phyloP scores from a whole-genome alignment of 805 yeast species.

The Metschnikowia continentalis region DNA sequence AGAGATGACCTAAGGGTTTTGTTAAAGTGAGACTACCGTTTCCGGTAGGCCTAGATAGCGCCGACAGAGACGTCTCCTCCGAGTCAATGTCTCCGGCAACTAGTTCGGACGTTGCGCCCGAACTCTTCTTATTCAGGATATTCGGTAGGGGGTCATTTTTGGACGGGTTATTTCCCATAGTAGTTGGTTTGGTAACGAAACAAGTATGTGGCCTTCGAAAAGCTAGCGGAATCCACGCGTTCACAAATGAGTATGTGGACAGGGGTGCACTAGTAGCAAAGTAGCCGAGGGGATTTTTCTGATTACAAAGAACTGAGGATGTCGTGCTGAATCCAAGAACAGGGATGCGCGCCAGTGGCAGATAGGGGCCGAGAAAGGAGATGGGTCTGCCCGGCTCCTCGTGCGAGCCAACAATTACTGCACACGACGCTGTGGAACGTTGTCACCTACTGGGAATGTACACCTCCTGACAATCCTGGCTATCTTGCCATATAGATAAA shows the following conservation, averaged over 20 bases:
- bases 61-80: slow-evolving; percentile 36
- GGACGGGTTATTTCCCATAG: slow-evolving; percentile 68
- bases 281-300: neutral
- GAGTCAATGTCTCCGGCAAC: slow-evolving; percentile 37
- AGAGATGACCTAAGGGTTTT: slow-evolving; percentile 4
- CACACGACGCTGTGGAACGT: neutral
- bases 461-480: neutral
- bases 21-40: slow-evolving; percentile 16
- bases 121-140: slow-evolving; percentile 27
- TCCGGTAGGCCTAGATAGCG: slow-evolving; percentile 37
- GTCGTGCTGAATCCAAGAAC: slow-evolving; percentile 3
- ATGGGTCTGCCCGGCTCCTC: neutral
- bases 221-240: neutral
- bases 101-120: slow-evolving; percentile 22
- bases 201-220: neutral
- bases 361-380: neutral
- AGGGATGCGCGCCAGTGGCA: slow-evolving; percentile 4
- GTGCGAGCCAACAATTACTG: neutral
- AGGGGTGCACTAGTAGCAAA: neutral
- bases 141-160: slow-evolving; percentile 47
- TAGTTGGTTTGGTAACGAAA: slow-evolving; percentile 2
- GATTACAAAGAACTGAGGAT: slow-evolving; percentile 2
- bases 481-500: neutral
- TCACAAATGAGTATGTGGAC: neutral
- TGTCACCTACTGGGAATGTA: neutral